phyloP scores from a whole-genome alignment of 2,329 filamentous ascomycete genomes.

The Verticillium longisporum region DNA sequence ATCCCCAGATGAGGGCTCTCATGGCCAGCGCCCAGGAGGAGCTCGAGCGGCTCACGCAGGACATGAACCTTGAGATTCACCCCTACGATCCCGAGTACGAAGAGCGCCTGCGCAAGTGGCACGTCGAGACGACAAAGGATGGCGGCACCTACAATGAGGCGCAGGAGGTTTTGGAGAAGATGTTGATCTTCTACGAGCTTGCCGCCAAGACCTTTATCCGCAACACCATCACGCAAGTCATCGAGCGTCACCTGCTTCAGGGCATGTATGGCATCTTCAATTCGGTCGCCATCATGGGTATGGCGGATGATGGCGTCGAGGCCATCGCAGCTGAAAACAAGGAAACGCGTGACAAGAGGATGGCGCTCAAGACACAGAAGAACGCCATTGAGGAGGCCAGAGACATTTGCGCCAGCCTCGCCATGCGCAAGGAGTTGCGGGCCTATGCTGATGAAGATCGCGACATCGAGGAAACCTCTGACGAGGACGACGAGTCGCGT shows the following conservation, averaged over 20 bases:
- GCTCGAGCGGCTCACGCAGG: conserved; percentile 37
- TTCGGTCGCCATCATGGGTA: conserved; percentile 41
- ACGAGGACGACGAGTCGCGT: conserved; percentile 14
- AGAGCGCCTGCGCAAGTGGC: conserved; percentile 41
- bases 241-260: conserved; percentile 42
- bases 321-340: conserved; percentile 46
- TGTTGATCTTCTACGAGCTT: conserved; percentile 49
- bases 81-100: conserved; percentile 48
- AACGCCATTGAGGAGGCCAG: conserved; percentile 43
- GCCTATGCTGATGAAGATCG: conserved; percentile 19
- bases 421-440: conserved; percentile 45
- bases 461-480: conserved; percentile 16
- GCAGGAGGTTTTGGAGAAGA: conserved; percentile 47
- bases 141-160: conserved; percentile 42
- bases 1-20: conserved; percentile 38
- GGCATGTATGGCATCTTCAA: conserved; percentile 47
- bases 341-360: conserved; percentile 42
- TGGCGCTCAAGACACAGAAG: conserved; percentile 40
- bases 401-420: conserved; percentile 40
- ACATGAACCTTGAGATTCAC: conserved; percentile 46
- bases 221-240: conserved; percentile 45
- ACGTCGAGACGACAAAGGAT: conserved; percentile 31
- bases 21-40: conserved; percentile 39
- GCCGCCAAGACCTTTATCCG: conserved; percentile 45
- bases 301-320: conserved; percentile 37